phyloP scores from a whole-genome alignment of 805 yeast genomes.

The Hermanozyma aechmeae region DNA sequence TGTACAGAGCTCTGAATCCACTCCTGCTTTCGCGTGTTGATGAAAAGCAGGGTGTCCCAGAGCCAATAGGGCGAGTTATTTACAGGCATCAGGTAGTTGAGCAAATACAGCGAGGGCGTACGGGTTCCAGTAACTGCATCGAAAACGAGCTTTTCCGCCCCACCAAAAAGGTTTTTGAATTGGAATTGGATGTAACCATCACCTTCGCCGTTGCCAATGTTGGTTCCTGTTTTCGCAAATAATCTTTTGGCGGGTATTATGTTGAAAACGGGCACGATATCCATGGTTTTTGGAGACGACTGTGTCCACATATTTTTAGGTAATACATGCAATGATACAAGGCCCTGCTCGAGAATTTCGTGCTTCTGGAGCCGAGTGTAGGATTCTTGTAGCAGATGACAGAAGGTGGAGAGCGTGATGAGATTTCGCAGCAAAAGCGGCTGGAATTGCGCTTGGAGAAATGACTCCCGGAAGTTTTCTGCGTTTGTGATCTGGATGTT shows the following conservation, averaged over 20 bases:
- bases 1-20: constrained; percentile 39
- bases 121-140: constrained; percentile 45
- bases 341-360: constrained; percentile 34
- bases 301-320: constrained; percentile 5
- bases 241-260: constrained; percentile 56
- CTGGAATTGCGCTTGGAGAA: constrained; percentile 36
- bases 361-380: constrained; percentile 34
- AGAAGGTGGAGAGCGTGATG: constrained; percentile 30
- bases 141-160: constrained; percentile 42
- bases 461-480: constrained; percentile 35
- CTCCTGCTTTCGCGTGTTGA: constrained; percentile 38
- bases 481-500: constrained; percentile 42
- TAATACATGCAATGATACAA: constrained; percentile 18
- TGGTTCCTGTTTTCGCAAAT: constrained; percentile 86
- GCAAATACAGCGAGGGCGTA: constrained; percentile 40
- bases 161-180: constrained; percentile 47
- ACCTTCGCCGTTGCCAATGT: constrained; percentile 94
- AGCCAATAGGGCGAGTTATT: constrained; percentile 30
- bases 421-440: constrained; percentile 34
- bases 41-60: constrained; percentile 29
- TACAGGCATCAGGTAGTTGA: constrained; percentile 39
- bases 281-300: constrained; percentile 6
- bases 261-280: constrained; percentile 28
- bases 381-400: constrained; percentile 33
- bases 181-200: constrained; percentile 80